These are phyloP conservation scores for Cyphellophora europaea DNA, from an alignment of 2,329 filamentous ascomycete genomes.

Conservation along the genomic window DNA sequence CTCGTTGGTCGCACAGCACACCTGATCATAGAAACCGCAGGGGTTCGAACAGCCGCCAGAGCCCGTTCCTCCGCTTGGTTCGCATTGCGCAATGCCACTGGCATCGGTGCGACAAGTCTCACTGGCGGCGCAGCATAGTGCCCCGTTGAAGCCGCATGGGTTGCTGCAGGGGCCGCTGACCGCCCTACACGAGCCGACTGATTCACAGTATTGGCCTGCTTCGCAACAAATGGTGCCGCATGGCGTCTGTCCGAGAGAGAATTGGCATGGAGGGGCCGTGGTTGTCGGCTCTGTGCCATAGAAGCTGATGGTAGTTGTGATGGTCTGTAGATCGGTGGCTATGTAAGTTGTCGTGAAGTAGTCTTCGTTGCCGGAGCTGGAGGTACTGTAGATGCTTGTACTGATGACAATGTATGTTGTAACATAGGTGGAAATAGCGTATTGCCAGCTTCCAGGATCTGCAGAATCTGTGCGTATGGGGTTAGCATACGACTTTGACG, in stretches of 20 bases:
- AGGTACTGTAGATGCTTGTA: too few species aligned
- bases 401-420: too few species aligned
- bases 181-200: neutral
- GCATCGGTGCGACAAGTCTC: conserved; percentile 42
- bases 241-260: neutral
- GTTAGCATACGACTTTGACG: too few species aligned
- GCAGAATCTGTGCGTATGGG: too few species aligned
- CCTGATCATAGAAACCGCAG: conserved; percentile 43
- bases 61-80: too few species aligned
- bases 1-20: conserved; percentile 39
- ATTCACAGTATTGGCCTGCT: neutral
- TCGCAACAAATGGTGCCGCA: neutral
- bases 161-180: conserved; percentile 31
- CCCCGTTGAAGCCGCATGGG: conserved; percentile 42
- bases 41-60: conserved; percentile 32
- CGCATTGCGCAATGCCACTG: conserved; percentile 39
- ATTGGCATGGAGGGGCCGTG: neutral
- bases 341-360: too few species aligned
- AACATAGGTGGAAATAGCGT: too few species aligned
- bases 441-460: too few species aligned
- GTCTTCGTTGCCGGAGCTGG: too few species aligned
- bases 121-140: conserved; percentile 39
- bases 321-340: too few species aligned
- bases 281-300: neutral
- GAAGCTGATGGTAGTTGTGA: neutral